These are phyloP conservation scores for Vaccinium macrocarpon DNA, from an alignment of 148 eudicot species.

Conservation along the genomic window DNA sequence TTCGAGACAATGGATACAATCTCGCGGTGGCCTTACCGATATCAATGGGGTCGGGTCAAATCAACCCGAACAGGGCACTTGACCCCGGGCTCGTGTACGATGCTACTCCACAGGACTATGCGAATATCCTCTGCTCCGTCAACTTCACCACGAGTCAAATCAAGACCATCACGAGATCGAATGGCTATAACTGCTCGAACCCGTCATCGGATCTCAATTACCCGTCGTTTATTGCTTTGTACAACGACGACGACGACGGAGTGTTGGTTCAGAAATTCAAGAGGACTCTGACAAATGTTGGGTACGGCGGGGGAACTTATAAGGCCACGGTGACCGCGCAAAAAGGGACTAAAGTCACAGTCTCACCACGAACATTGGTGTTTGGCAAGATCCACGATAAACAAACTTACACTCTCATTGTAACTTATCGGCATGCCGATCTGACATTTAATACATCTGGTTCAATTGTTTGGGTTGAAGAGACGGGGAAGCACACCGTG, in stretches of 20 bases:
- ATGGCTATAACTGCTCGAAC: conserved; percentile 5
- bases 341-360: conserved; percentile 10
- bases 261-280: background rate
- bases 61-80: conserved; percentile 3
- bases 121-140: conserved; percentile 19
- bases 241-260: background rate
- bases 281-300: conserved; percentile 39
- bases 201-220: conserved; percentile 21
- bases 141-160: conserved; percentile 21
- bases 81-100: conserved; percentile 20
- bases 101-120: conserved; percentile 25
- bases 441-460: background rate
- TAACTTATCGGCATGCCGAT: background rate
- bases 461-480: conserved; percentile 4
- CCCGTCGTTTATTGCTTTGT: conserved; percentile 21
- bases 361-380: conserved; percentile 23
- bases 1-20: conserved; percentile 1
- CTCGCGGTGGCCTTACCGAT: background rate
- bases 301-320: conserved; percentile 24
- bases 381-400: conserved; percentile 27
- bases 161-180: conserved; percentile 21
- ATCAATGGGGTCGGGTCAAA: conserved; percentile 22
- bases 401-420: conserved; percentile 5
- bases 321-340: conserved; percentile 20
- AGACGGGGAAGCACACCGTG: background rate